Conservation (phyloP, 768 basidiomycete species). For the Pleurotus tuber-regium region DNA sequence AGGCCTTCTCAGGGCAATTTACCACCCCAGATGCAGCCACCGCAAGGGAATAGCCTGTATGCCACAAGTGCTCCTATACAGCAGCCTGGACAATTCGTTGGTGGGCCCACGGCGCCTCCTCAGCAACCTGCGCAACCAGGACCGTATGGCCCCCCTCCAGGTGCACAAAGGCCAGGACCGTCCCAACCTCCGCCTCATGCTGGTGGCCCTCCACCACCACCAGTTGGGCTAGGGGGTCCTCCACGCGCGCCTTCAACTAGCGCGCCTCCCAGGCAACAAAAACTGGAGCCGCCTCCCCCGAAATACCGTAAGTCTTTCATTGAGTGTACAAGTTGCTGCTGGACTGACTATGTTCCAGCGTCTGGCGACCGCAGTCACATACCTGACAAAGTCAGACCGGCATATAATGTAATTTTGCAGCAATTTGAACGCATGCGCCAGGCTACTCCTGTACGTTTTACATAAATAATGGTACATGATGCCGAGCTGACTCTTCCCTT, state of each 20-base stretch:
- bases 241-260: conserved; percentile 23
- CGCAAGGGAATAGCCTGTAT: conserved; percentile 20
- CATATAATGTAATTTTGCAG: conserved; percentile 62
- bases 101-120: conserved; percentile 18
- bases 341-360: conserved; percentile 43
- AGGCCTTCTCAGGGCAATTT: conserved; percentile 25
- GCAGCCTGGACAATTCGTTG: conserved; percentile 13
- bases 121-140: conserved; percentile 29
- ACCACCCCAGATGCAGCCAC: background rate
- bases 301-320: conserved; percentile 42
- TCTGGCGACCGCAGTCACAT: conserved; percentile 93
- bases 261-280: conserved; percentile 21
- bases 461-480: background rate
- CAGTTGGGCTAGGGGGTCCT: too few relatives aligned
- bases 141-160: conserved; percentile 43
- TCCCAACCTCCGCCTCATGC: conserved; percentile 27
- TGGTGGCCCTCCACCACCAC: conserved; percentile 23
- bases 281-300: conserved; percentile 32
- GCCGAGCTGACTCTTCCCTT: conserved; percentile 6
- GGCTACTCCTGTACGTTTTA: conserved; percentile 64
- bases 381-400: conserved; percentile 61
- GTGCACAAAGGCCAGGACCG: conserved; percentile 20
- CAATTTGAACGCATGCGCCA: conserved; percentile 71
- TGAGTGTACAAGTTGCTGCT: background rate
- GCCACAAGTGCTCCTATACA: conserved; percentile 23